Base-by-base conservation (phyloP, 371 early-diverging fungal genomes). In the Circinella umbellata region DNA sequence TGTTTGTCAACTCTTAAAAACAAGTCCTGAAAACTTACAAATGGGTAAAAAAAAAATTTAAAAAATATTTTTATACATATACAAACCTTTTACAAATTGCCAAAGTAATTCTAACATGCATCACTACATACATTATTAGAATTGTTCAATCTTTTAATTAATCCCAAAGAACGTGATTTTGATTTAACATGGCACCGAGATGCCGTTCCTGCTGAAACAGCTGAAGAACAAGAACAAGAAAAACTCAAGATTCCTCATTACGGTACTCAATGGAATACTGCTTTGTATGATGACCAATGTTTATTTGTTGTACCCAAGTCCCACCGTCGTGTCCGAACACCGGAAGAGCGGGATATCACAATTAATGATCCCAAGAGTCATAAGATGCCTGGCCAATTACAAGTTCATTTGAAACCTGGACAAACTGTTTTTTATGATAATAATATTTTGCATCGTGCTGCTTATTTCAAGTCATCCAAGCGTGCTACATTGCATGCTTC, bases 261-360 rank as follows among this genome's bases (percentile, higher is more conserved):
- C 67, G 87, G 85, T 38, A 87, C 87, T 9, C 87, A 87, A 71
- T 87, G 87, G 87, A 87, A 87, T 70, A 85, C 85, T n/a, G 87
- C 85, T 46, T 64, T 87, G 39, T 87, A 85, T 74, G 84, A 85
- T 17, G 87, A 87, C 55, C 73, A 73, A 0, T 87, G 87, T 68
- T 74, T 87, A 36, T 83, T 71, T 60, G 81, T 87, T 37, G 80
- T 87, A 13, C 87, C 87, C 39, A 66, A 73, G 36, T 85, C 85
- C 20, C 87, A 87, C 71, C 71, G 79, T 63, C 78, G 87, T 35
- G 73, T 83, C 54, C 71, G 85, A 27, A 85, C 85, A 3, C 47
- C 70, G 15, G 79, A 76, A 17, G 87, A 87, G 55, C 78, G 87
- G 18, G 73, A 77, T 13, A 76, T 85, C 42, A 84, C 83, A 37